Conservation (phyloP, 495 filamentous ascomycete genomes). For the Parathielavia hyrcaniae region DNA sequence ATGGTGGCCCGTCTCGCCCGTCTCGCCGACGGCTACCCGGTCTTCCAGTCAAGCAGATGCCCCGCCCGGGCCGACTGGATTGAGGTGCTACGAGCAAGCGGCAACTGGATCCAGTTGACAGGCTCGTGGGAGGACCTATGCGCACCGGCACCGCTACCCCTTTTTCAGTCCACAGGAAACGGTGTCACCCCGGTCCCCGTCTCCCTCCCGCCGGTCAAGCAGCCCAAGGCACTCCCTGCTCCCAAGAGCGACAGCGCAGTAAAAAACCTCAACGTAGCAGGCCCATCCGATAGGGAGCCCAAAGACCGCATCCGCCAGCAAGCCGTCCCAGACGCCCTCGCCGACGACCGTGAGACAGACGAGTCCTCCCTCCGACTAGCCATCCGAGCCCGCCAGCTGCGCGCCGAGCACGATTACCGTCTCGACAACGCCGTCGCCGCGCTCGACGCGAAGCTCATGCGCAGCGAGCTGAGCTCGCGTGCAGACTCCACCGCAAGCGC, state of each 20-base stretch:
- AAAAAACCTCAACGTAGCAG: background rate
- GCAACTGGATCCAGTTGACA: slow-evolving; percentile 59
- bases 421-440: slow-evolving; percentile 27
- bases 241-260: background rate
- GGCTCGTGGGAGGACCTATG: slow-evolving; percentile 65
- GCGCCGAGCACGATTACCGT: slow-evolving; percentile 47
- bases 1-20: slow-evolving; percentile 70
- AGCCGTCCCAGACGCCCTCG: slow-evolving; percentile 57
- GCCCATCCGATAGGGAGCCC: slow-evolving; percentile 33
- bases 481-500: background rate
- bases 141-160: slow-evolving; percentile 55
- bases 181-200: slow-evolving; percentile 14
- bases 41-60: slow-evolving; percentile 66
- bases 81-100: slow-evolving; percentile 58
- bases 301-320: slow-evolving; percentile 56
- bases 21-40: slow-evolving; percentile 69
- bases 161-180: slow-evolving; percentile 22
- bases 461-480: background rate
- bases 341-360: slow-evolving; percentile 59
- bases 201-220: background rate
- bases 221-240: slow-evolving; percentile 7
- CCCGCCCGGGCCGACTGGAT: slow-evolving; percentile 73
- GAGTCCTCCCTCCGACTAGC: slow-evolving; percentile 57
- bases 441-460: slow-evolving; percentile 16
- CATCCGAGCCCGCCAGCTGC: slow-evolving; percentile 52